Conservation (phyloP, 176 grass and related monocot genomes). For the Panicum miliaceum region DNA sequence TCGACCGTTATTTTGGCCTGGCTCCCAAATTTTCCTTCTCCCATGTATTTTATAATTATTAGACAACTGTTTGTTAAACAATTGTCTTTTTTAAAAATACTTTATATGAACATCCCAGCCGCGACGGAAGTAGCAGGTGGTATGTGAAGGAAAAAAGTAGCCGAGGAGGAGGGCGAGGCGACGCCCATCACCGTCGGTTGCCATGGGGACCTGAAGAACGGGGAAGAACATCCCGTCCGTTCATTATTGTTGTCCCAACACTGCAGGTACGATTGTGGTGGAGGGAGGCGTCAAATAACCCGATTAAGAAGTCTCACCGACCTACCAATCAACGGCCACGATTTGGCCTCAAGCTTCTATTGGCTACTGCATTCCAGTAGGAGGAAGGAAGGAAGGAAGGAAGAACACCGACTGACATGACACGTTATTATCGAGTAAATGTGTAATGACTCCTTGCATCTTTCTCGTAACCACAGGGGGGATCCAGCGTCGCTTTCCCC, state of each 20-base stretch:
- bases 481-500: conserved; percentile 15
- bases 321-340: neutral
- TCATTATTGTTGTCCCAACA: conserved; percentile 7
- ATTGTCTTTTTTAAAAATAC: neutral
- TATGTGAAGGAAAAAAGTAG: neutral
- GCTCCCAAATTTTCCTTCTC: neutral
- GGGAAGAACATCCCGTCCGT: conserved; percentile 22
- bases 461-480: neutral
- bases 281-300: neutral
- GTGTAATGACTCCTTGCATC: neutral
- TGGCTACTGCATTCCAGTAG: too few species aligned
- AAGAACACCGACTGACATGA: too few species aligned
- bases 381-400: too few species aligned
- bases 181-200: conserved; percentile 10
- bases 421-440: neutral
- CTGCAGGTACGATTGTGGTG: neutral
- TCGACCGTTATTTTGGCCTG: neutral
- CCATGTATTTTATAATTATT: neutral
- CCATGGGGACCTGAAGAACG: neutral
- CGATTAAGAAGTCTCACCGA: conserved; percentile 18
- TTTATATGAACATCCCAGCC: neutral
- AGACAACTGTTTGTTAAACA: neutral
- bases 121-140: neutral
- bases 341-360: neutral
- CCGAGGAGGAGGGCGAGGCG: neutral